Base-by-base conservation (phyloP, 192 early-diverging fungal species). In the Pilobolus umbonatus region DNA sequence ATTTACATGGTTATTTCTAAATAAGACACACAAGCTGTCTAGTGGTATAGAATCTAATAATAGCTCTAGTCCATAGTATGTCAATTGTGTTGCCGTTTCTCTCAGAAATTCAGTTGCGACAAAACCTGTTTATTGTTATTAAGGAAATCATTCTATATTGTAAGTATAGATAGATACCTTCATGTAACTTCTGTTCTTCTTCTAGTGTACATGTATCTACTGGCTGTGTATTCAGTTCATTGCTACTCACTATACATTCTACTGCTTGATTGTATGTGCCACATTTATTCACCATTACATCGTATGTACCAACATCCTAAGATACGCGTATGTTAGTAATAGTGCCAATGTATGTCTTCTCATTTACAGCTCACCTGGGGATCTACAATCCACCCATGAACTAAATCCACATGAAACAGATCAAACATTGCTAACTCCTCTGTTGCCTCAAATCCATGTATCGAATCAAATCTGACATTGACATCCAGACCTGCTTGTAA, bases 321-420 rank as follows among this genome's bases (percentile, higher is more conserved):
- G 22, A 40, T 11, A 26, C 50, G 21, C 8, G 44, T 24, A 59
- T 30, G 42, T 29, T 12, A 21, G 6, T 38, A 25, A 5, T 22
- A 2, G 15, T 56, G 25, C 44, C 12, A 34, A 44, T 42, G 24
- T 12, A 30, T 9, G 14, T 4, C 12, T 10, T 36, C 24, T 43
- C 11, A 17, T 21, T n/a, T 42, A 25, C 29, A n/a, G 11, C 30
- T 61, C 62, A 72, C 64, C 45, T 81, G 71, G 17, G 83, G 80
- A 49, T 88, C 88, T 21, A 81, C 85, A 19, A 89, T 81, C 94
- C 94, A 98, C 15, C 95, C 95, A 72, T 96, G 94, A 39, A 90
- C 88, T 7, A 96, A 65, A 17, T 80, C 75, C 2, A 96, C 87
- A 28, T 78, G 61, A 60, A 95, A 94, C 7, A 86, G 75, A 54